These are phyloP conservation scores for Fusarium sp. DNA, from an alignment of 2,329 filamentous ascomycete species.

Conservation along the genomic window DNA sequence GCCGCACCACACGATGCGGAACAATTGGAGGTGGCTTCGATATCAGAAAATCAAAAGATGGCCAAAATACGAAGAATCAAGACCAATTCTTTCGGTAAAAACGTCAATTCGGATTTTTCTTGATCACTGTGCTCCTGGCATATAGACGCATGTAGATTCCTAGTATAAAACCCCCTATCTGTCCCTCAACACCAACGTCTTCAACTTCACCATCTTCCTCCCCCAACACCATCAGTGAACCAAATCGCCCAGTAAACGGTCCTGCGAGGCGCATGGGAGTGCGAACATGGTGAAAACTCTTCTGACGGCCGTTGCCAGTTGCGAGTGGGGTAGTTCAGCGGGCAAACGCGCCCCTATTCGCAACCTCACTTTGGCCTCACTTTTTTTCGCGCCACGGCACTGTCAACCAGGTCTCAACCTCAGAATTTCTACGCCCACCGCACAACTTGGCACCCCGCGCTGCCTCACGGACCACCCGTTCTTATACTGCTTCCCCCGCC, in stretches of 20 bases:
- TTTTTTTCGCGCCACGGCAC: no score
- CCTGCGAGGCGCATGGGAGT: no score
- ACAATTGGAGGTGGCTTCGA: no score
- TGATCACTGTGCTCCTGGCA: not conserved
- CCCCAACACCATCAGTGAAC: not conserved
- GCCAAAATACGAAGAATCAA: not conserved
- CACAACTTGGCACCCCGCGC: no score
- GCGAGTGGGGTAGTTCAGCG: no score
- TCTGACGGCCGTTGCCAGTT: conserved; percentile 20
- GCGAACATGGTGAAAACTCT: not conserved
- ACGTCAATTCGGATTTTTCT: not conserved
- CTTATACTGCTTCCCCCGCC: no score
- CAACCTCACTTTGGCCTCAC: no score
- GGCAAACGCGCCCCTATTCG: no score
- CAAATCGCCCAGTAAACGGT: not conserved
- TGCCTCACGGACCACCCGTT: not conserved
- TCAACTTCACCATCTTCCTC: conserved; percentile 16
- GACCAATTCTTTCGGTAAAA: not conserved
- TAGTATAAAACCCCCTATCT: conserved; percentile 9
- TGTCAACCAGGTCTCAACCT: no score
- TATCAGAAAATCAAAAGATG: conserved; percentile 9
- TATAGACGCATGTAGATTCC: not conserved
- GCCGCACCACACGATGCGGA: no score
- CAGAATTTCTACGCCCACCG: no score
- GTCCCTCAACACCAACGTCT: conserved; percentile 8